Evolutionary conservation across 2,329 filamentous ascomycete species (phyloP).

Genomic region (Bipolaris victoriae): DNA sequence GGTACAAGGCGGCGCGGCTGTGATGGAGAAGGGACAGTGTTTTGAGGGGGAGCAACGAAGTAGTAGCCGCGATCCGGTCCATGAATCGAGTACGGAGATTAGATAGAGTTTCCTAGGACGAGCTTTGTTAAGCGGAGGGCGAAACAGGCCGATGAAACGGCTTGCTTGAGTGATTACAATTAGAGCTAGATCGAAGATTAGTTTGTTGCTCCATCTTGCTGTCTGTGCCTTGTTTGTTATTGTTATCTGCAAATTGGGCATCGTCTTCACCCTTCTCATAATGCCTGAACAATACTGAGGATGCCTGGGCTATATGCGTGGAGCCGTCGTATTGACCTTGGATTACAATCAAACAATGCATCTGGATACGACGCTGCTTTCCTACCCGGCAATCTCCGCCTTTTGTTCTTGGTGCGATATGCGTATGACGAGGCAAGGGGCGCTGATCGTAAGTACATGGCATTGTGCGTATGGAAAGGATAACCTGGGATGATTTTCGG

Average conservation of each 20-base stretch:
- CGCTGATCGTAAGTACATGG: background rate
- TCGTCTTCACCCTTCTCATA: no score
- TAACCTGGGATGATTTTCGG: slow-evolving; percentile 11
- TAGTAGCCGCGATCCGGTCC: background rate
- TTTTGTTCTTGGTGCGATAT: background rate
- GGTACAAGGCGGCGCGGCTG: background rate
- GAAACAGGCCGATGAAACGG: background rate
- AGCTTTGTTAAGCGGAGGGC: no score
- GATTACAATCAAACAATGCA: background rate
- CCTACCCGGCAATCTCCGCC: background rate
- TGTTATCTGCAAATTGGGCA: no score
- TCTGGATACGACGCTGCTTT: background rate
- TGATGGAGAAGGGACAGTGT: background rate
- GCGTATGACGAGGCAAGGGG: slow-evolving; percentile 6
- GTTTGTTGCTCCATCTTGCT: no score
- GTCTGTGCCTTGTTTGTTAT: no score
- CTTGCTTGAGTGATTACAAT: no score
- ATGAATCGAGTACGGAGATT: background rate
- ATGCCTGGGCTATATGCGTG: no score
- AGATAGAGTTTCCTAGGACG: no score
- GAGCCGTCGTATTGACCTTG: background rate
- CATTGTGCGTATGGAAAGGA: slow-evolving; percentile 1
- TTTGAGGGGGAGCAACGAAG: background rate
- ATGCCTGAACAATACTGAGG: no score
- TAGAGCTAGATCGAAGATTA: no score